A percentile compares a stretch with the other conserved stretches of the same genome.
Evolutionary conservation across 2,329 filamentous ascomycete genomes (phyloP).

Genomic region (Colletotrichum chrysophilum): DNA sequence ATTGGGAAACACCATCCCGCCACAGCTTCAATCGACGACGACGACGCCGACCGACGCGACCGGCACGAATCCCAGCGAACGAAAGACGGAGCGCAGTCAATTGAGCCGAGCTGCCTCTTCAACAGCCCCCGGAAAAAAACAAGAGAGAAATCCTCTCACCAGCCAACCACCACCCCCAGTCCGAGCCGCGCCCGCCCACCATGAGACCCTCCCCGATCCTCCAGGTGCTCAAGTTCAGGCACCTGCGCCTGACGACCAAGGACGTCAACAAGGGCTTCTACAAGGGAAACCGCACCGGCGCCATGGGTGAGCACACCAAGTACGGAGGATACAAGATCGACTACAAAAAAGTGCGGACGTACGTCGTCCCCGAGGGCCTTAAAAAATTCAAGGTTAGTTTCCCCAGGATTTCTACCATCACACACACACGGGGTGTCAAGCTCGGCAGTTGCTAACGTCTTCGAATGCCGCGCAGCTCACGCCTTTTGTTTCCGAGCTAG

Average conservation of each 20-base stretch:
- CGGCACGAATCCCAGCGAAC: background rate
- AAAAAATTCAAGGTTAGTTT: conserved; percentile 72
- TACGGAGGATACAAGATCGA: conserved; percentile 86
- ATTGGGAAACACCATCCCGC: conserved; percentile 1
- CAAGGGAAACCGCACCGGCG: conserved; percentile 91
- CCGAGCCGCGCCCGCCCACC: conserved; percentile 26
- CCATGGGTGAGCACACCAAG: conserved; percentile 85
- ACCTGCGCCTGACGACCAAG: conserved; percentile 87
- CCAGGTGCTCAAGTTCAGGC: conserved; percentile 70
- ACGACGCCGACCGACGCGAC: background rate
- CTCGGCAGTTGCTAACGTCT: background rate
- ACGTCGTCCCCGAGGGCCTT: conserved; percentile 76
- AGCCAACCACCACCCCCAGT: background rate
- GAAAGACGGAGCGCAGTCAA: background rate
- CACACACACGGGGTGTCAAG: background rate
- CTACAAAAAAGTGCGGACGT: conserved; percentile 88
- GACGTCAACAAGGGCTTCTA: conserved; percentile 94
- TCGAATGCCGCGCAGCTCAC: conserved; percentile 65
- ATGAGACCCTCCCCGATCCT: conserved; percentile 76
- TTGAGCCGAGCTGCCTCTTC: background rate
- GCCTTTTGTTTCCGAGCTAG: conserved; percentile 73
- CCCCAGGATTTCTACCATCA: background rate
- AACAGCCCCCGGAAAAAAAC: background rate
- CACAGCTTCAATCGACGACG: background rate
- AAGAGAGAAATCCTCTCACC: background rate